Percentiles rank a stretch among this genome's conserved stretches.
phyloP scores from a whole-genome alignment of 768 basidiomycete species.

The Termitomyces sp. region DNA sequence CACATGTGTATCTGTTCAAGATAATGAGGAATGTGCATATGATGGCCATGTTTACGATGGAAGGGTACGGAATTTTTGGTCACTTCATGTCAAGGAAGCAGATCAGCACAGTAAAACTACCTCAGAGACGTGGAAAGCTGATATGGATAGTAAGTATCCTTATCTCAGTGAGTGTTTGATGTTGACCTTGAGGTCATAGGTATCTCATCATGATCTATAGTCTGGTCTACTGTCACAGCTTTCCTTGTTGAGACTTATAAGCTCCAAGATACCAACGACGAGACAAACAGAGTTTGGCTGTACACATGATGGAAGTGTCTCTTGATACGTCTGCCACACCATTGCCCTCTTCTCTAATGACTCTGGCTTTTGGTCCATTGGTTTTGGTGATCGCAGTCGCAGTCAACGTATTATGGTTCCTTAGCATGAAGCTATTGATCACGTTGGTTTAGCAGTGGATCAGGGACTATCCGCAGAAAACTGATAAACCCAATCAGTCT shows the following conservation, averaged over 20 bases:
- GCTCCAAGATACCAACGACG: conserved; percentile 20
- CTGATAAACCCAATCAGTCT: not conserved
- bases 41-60: too few relatives aligned
- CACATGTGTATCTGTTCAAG: too few relatives aligned
- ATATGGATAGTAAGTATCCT: too few relatives aligned
- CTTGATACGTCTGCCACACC: not conserved
- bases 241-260: conserved; percentile 31
- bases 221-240: too few relatives aligned
- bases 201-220: too few relatives aligned
- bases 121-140: too few relatives aligned
- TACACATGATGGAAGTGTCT: conserved; percentile 2
- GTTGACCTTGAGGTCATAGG: too few relatives aligned
- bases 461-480: not conserved
- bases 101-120: too few relatives aligned
- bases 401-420: conserved; percentile 25
- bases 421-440: conserved; percentile 21
- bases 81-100: too few relatives aligned
- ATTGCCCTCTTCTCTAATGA: not conserved
- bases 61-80: too few relatives aligned
- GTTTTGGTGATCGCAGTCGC: conserved; percentile 16
- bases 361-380: conserved; percentile 8
- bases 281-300: conserved; percentile 13
- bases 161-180: too few relatives aligned
- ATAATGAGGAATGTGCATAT: too few relatives aligned
- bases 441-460: conserved; percentile 12